Evolutionary conservation across 176 grass and related monocot species (phyloP), one percentile per base, ranked within the genome.

Genomic region (Musa beccarii): DNA sequence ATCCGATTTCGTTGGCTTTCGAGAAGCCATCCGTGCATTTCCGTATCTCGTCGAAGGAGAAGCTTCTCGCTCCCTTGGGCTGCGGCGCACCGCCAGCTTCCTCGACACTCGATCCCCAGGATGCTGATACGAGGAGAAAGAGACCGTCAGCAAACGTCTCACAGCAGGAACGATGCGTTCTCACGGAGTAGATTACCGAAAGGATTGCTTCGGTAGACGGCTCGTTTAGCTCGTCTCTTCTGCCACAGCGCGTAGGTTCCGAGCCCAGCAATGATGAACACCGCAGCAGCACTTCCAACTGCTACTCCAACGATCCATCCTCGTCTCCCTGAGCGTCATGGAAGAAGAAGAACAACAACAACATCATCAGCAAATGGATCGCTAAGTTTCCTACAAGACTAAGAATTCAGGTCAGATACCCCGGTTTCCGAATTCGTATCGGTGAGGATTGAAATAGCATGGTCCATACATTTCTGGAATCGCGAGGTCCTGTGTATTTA

Each of bases 1-100:
- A 73, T 73, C 93, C 93, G 66, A 96, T 92, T 77, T 96, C 93
- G 77, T 92, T 83, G 1, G 49, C 75, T 80, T 86, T 85, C 21
- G 83, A 76, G 78, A 96, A 96, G 85, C 88, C 89, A 61, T 78
- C 68, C 11, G 93, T 96, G 81, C 79, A 90, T 8, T 68, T 88
- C 77, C 82, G 90, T 43, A 96, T 52, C 63, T 96, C 93, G 11
- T 92, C 93, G 77, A 86, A 85, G 64, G 89, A 81, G 75, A 96
- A 96, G 56, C 51, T 84, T 89, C 81, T 90, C 80, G 93, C 83
- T 78, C 87, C 87, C 76, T 92, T 96, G 50, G 92, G 64, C 57
- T 90, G 80, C 68, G 89, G 93, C 49, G 89, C 92, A 72, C 67
- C 68, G 79, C 93, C 85, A 12, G 59, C 83, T 73, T 92, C 76